Percentiles rank a stretch among this genome's conserved stretches.
phyloP scores from a whole-genome alignment of 768 basidiomycete genomes.

The Coprinopsis sp. region DNA sequence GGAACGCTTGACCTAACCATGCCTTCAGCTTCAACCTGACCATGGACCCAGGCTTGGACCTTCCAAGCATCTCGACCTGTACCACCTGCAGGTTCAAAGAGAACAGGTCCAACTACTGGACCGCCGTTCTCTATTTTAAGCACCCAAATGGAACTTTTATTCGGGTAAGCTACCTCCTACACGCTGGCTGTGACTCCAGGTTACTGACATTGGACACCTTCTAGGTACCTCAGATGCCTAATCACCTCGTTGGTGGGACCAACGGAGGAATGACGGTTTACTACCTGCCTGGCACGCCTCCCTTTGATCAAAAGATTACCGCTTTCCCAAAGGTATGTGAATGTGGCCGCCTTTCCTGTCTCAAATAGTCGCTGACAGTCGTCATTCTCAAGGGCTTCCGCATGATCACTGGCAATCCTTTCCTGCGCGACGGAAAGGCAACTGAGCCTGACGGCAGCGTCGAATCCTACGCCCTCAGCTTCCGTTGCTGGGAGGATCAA shows the following conservation, averaged over 20 bases:
- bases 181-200: background rate
- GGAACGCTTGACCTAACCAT: background rate
- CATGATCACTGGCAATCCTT: conserved; percentile 7
- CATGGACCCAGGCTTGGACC: conserved; percentile 6
- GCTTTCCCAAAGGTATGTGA: conserved; percentile 6
- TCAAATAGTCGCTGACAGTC: background rate
- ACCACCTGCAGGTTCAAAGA: conserved; percentile 10
- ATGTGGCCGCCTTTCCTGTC: background rate
- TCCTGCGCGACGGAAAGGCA: background rate
- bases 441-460: background rate
- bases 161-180: background rate
- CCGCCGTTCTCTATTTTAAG: conserved; percentile 9
- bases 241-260: conserved; percentile 3
- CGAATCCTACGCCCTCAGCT: background rate
- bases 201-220: background rate
- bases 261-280: conserved; percentile 6
- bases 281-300: conserved; percentile 6
- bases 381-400: conserved; percentile 4
- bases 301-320: conserved; percentile 6
- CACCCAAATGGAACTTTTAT: conserved; percentile 8
- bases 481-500: conserved; percentile 6
- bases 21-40: conserved; percentile 7
- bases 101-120: conserved; percentile 11
- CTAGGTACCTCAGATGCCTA: conserved; percentile 7
- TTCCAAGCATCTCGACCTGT: conserved; percentile 6